Percentiles rank a stretch among this genome's conserved stretches.
phyloP scores from a whole-genome alignment of 1,139 yeast species.

The Pneumocystis murina region DNA sequence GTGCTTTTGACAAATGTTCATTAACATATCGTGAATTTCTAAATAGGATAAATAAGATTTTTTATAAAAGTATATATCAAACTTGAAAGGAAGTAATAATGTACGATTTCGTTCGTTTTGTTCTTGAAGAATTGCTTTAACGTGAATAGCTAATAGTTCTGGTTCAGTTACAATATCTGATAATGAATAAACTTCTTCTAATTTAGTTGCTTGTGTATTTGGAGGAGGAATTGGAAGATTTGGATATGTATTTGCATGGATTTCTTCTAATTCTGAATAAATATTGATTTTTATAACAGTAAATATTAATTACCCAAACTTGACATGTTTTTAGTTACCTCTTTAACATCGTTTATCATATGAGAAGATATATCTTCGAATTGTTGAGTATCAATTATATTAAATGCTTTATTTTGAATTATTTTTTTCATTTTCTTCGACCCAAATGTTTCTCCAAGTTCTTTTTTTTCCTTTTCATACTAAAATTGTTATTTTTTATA shows the following conservation, averaged over 20 bases:
- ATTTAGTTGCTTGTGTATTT: slow-evolving; percentile 59
- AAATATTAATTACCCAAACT: slow-evolving; percentile 26
- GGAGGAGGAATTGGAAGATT: slow-evolving; percentile 78
- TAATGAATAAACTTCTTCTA: slow-evolving; percentile 69
- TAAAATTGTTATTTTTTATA: not conserved
- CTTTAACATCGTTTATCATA: slow-evolving; percentile 65
- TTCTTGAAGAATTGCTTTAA: slow-evolving; percentile 40
- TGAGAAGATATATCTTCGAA: slow-evolving; percentile 61
- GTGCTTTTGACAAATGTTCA: slow-evolving; percentile 32
- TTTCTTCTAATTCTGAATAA: slow-evolving; percentile 35
- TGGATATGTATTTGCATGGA: slow-evolving; percentile 29
- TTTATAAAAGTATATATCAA: not conserved
- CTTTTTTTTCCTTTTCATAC: slow-evolving; percentile 41
- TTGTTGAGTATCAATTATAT: slow-evolving; percentile 71
- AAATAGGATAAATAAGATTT: slow-evolving; percentile 38
- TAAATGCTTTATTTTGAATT: slow-evolving; percentile 62
- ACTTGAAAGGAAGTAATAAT: slow-evolving; percentile 12
- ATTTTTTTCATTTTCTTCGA: slow-evolving; percentile 92
- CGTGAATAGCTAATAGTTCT: slow-evolving; percentile 52
- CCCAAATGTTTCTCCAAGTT: slow-evolving; percentile 91
- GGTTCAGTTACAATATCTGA: slow-evolving; percentile 50
- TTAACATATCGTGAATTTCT: slow-evolving; percentile 40
- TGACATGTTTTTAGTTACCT: slow-evolving; percentile 59
- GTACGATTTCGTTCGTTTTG: slow-evolving; percentile 9
- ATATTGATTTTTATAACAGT: not conserved